Evolutionary conservation across 805 yeast genomes (phyloP).

Genomic region (Cyberlindnera euphorbiae): DNA sequence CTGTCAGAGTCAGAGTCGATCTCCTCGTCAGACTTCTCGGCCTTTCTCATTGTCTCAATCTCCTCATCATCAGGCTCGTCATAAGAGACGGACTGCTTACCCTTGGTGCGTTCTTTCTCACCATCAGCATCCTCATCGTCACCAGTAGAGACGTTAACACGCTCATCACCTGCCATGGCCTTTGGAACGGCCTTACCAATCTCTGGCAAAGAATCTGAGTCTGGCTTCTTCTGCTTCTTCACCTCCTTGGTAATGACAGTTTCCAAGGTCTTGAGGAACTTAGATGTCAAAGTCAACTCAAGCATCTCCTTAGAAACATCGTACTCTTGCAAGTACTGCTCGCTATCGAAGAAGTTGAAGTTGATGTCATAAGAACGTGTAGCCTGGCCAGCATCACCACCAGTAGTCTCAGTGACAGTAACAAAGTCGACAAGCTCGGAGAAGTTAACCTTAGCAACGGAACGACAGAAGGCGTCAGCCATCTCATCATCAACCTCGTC

Average conservation of each 20-base stretch:
- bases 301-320: constrained; percentile 80
- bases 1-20: constrained; percentile 37
- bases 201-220: constrained; percentile 47
- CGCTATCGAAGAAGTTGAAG: constrained; percentile 66
- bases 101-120: constrained; percentile 53
- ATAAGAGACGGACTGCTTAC: constrained; percentile 85
- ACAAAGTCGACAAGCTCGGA: constrained; percentile 88
- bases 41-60: constrained; percentile 80
- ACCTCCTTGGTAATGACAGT: constrained; percentile 71
- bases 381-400: constrained; percentile 41
- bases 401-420: constrained; percentile 83
- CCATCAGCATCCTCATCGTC: constrained; percentile 59
- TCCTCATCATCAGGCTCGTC: constrained; percentile 97
- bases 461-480: constrained; percentile 91
- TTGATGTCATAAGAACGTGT: constrained; percentile 71
- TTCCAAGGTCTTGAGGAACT: constrained; percentile 71
- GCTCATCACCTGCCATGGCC: constrained; percentile 40
- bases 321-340: constrained; percentile 82
- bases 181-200: constrained; percentile 70
- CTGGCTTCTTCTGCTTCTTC: constrained; percentile 64
- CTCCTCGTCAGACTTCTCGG: constrained; percentile 73
- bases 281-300: constrained; percentile 58
- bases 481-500: constrained; percentile 75
- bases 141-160: constrained; percentile 30
- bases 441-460: constrained; percentile 76